Conservation (phyloP, 495 filamentous ascomycete species). For the Talaromyces trachyspermus region DNA sequence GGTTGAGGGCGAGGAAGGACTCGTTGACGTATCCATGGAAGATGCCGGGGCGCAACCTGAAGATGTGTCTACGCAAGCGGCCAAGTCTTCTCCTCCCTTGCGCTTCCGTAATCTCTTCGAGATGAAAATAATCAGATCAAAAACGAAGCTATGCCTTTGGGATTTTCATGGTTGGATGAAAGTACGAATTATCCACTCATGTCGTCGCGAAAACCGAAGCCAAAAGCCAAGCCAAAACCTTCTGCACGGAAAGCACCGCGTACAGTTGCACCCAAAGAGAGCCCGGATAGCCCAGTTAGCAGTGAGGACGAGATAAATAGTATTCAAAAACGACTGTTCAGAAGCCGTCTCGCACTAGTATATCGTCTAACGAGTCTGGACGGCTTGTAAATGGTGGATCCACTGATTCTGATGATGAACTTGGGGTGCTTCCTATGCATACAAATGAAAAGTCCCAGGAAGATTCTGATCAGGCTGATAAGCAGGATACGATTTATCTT, state of each 20-base stretch:
- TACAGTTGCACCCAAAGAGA: neutral
- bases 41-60: slow-evolving; percentile 35
- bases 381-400: slow-evolving; percentile 3
- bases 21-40: slow-evolving; percentile 84
- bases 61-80: slow-evolving; percentile 23
- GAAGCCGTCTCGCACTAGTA: neutral
- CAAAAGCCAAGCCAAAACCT: neutral
- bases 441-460: slow-evolving; percentile 2
- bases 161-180: slow-evolving; percentile 52
- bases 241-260: neutral
- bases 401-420: slow-evolving; percentile 11
- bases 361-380: neutral
- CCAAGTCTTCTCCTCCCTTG: slow-evolving; percentile 41
- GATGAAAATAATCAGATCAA: slow-evolving; percentile 50
- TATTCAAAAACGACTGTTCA: neutral
- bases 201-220: slow-evolving; percentile 37
- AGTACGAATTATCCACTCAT: slow-evolving; percentile 50
- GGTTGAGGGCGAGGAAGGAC: slow-evolving; percentile 81
- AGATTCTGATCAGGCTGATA: slow-evolving; percentile 25
- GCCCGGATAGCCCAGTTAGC: slow-evolving; percentile 9
- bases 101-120: slow-evolving; percentile 64
- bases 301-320: slow-evolving; percentile 20
- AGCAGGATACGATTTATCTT: slow-evolving; percentile 34
- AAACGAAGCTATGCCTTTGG: slow-evolving; percentile 52
- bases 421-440: slow-evolving; percentile 7